Percentiles rank a stretch among this genome's conserved stretches.
phyloP scores from a whole-genome alignment of 768 basidiomycete genomes.

The Lepiota brunneoincarnata region DNA sequence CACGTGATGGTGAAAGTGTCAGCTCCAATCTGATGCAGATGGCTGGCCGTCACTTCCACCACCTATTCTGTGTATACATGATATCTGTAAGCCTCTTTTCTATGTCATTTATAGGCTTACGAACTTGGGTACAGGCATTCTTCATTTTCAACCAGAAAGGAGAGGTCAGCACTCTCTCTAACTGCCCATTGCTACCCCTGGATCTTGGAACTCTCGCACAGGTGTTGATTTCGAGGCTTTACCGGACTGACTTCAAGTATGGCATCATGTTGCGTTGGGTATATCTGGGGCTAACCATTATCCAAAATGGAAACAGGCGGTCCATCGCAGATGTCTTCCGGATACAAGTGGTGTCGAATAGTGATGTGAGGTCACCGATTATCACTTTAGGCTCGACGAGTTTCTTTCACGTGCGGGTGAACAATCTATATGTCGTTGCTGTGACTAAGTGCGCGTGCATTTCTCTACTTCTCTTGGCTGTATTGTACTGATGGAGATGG shows the following conservation, averaged over 20 bases:
- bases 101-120: no score
- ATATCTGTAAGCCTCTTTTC: no score
- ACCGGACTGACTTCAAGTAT: conserved; percentile 95
- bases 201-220: conserved; percentile 23
- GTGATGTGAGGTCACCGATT: conserved; percentile 94
- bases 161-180: conserved; percentile 58
- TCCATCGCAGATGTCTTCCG: conserved; percentile 98
- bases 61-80: no score
- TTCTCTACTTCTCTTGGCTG: neutral
- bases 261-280: conserved; percentile 26
- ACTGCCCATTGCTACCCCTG: no score
- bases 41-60: no score
- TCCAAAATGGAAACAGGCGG: no score
- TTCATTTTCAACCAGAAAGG: conserved; percentile 99
- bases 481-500: conserved; percentile 1
- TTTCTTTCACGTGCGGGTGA: conserved; percentile 96
- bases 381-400: conserved; percentile 97
- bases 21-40: no score
- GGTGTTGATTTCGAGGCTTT: conserved; percentile 95
- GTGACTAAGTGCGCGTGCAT: conserved; percentile 77
- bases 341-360: conserved; percentile 98
- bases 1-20: no score
- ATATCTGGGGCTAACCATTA: no score
- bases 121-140: conserved; percentile 65
- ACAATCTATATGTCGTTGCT: conserved; percentile 93